Percentiles rank a stretch among this genome's conserved stretches.
phyloP scores from a whole-genome alignment of 179 eudicot species.

The Monotropa hypopitys region DNA sequence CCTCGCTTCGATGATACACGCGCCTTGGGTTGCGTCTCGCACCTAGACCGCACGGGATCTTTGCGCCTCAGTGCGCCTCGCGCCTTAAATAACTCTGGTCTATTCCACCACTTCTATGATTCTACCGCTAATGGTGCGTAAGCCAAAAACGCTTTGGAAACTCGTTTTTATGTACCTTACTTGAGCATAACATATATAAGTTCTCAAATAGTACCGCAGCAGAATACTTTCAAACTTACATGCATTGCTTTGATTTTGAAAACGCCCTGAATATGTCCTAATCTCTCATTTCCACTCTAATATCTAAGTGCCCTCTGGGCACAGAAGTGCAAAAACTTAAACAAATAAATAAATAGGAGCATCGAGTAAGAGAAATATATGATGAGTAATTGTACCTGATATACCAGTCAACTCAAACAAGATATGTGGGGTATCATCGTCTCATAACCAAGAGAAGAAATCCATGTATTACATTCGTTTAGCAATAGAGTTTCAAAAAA shows the following conservation, averaged over 20 bases:
- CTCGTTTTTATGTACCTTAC: not conserved
- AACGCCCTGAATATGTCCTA: not conserved
- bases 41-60: no score
- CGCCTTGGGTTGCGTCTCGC: no score
- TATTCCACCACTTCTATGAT: not conserved
- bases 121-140: not conserved
- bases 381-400: not conserved
- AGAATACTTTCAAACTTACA: not conserved
- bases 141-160: not conserved
- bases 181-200: not conserved
- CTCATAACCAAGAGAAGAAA: not conserved
- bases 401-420: not conserved
- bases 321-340: not conserved
- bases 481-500: not conserved
- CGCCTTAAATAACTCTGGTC: no score
- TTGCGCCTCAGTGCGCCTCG: no score
- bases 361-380: not conserved
- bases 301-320: not conserved
- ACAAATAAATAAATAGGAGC: not conserved
- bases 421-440: not conserved
- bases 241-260: not conserved
- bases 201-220: not conserved
- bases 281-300: not conserved
- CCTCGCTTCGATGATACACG: no score
- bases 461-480: not conserved